Conservation (phyloP, 768 basidiomycete genomes). For the Termitomyces eurrhizus region DNA sequence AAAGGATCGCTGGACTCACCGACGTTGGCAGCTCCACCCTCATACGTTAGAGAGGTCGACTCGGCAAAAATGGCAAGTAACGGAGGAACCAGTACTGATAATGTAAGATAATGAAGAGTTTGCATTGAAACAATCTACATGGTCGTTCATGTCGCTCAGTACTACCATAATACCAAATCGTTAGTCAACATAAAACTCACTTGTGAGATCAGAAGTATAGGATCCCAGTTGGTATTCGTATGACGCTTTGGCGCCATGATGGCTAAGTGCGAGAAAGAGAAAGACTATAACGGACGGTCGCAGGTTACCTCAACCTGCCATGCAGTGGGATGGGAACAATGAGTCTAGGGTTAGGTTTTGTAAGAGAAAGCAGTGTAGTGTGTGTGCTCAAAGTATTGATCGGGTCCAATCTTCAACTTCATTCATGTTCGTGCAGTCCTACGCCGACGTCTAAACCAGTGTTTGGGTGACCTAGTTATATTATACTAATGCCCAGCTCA, state of each 20-base stretch:
- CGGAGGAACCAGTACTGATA: slow-evolving; percentile 79
- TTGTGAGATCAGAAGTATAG: slow-evolving; percentile 83
- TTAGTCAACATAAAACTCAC: slow-evolving; percentile 31
- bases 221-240: slow-evolving; percentile 73
- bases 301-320: slow-evolving; percentile 6
- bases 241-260: slow-evolving; percentile 32
- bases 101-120: slow-evolving; percentile 88
- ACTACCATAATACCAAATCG: not conserved
- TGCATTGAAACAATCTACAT: slow-evolving; percentile 88
- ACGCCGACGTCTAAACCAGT: not conserved
- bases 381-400: not conserved
- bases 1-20: slow-evolving; percentile 38
- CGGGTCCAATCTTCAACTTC: not conserved
- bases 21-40: slow-evolving; percentile 77
- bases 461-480: not conserved
- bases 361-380: not conserved
- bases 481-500: slow-evolving; percentile 9
- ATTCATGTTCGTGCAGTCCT: not conserved
- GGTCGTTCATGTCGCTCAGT: not conserved
- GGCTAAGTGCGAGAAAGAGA: not conserved
- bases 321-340: slow-evolving; percentile 13
- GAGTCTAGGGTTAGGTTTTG: slow-evolving; percentile 17
- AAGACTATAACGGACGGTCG: not conserved
- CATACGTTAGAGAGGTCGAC: slow-evolving; percentile 61
- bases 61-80: slow-evolving; percentile 75